Base-by-base conservation (phyloP, 345 rosid genomes). In the Eucalyptus shirleyi region DNA sequence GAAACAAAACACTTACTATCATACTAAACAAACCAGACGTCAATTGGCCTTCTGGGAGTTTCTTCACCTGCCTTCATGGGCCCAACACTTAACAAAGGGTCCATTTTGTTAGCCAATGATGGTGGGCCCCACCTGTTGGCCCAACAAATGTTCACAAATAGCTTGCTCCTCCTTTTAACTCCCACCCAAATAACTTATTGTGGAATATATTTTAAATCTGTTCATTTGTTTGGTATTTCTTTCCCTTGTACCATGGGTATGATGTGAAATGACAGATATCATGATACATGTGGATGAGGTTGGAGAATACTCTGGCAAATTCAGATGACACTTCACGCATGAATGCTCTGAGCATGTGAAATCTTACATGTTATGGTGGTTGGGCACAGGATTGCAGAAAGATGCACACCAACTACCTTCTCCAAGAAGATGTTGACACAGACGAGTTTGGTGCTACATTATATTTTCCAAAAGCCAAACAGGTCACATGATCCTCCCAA, bases 341-440 rank as follows among this genome's bases (percentile, higher is more conserved):
- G 85, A 77, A 40, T 37, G 47, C 83, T 77, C 12, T 26, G 65
- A 83, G 87, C 86, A 83, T 83, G 34, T 88, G 53, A 82, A 65
- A 62, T 88, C 87, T 28, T 77, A 77, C 47, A 77, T 40, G 47
- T 77, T 6, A 23, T 23, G 88, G 90, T 90, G 12, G 90, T 90
- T 85, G 91, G 90, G 86, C 50, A 77, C 85, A 85, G 62, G 51
- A 60, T 49, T 88, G 34, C 86, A 56, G 56, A 86, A 42, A n/a
- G 47, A 89, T 37, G 88, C 87, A 89, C 53, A 32, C 90, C 90
- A 92, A 80, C 92, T 21, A 88, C 91, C 89, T 85, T 85, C 86
- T 85, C 87, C 44, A 65, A 50, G 92, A 69, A 55, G 91, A 65
- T 42, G 92, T 87, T 34, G 92, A 90, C 89, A 88, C 65, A 56